Evolutionary conservation across 352 stramenopile species (phyloP).

Genomic region (Pythium dissimile): DNA sequence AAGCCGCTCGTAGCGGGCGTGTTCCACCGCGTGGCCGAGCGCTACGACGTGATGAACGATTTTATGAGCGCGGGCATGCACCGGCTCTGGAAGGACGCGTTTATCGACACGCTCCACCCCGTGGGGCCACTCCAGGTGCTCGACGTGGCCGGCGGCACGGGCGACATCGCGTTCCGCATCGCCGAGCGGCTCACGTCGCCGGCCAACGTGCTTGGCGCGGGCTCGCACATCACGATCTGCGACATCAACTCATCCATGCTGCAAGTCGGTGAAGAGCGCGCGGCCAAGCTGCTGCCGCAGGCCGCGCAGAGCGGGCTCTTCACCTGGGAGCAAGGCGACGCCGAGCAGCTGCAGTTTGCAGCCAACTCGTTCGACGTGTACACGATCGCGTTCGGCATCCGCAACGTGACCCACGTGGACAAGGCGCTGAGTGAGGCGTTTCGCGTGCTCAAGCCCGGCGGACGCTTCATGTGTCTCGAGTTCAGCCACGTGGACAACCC

Average conservation of each 20-base stretch:
- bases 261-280: slow-evolving; percentile 91
- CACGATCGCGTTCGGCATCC: slow-evolving; percentile 99
- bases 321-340: slow-evolving; percentile 94
- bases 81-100: slow-evolving; percentile 97
- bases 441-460: slow-evolving; percentile 94
- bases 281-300: slow-evolving; percentile 62
- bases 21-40: slow-evolving; percentile 97
- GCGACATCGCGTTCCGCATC: slow-evolving; percentile 98
- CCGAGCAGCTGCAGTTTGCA: slow-evolving; percentile 94
- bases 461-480: slow-evolving; percentile 98
- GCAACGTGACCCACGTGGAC: slow-evolving; percentile 98
- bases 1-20: slow-evolving; percentile 94
- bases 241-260: slow-evolving; percentile 99
- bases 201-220: slow-evolving; percentile 26
- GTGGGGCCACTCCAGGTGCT: slow-evolving; percentile 79
- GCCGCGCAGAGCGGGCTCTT: slow-evolving; percentile 45
- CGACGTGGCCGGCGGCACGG: slow-evolving; percentile 98
- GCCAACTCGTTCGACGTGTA: slow-evolving; percentile 97
- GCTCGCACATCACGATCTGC: slow-evolving; percentile 92
- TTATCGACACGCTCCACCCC: slow-evolving; percentile 87
- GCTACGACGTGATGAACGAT: slow-evolving; percentile 99
- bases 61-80: slow-evolving; percentile 97
- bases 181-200: slow-evolving; percentile 57
- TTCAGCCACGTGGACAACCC: slow-evolving; percentile 95
- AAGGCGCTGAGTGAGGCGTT: slow-evolving; percentile 93